Percentiles rank a stretch among this genome's conserved stretches.
Conservation (phyloP, 148 eudicot species). For the Camellia sinensis region DNA sequence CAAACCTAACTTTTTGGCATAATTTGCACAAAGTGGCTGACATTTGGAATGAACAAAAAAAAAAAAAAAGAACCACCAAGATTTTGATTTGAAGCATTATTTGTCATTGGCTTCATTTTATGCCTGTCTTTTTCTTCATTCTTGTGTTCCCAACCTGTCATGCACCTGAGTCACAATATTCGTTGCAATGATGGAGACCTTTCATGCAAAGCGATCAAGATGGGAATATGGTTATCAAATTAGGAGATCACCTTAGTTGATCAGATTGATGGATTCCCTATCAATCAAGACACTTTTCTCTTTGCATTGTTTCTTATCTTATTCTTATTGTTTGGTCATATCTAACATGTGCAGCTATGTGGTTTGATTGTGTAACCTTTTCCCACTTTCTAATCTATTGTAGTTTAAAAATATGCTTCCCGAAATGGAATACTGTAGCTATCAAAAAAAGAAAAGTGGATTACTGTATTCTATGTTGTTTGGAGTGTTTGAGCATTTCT, state of each 20-base stretch:
- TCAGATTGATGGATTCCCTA: too few relatives aligned
- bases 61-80: background rate
- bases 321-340: background rate
- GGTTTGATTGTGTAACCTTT: background rate
- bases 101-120: background rate
- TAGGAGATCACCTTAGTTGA: too few relatives aligned
- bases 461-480: background rate
- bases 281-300: background rate
- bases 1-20: too few relatives aligned
- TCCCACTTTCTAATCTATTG: background rate
- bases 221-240: background rate
- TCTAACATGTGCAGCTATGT: background rate
- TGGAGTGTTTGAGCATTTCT: background rate
- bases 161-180: background rate
- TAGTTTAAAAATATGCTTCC: slow-evolving; percentile 10
- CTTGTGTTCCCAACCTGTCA: background rate
- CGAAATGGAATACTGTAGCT: background rate
- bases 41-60: too few relatives aligned
- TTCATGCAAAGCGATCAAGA: background rate
- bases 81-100: slow-evolving; percentile 4
- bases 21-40: too few relatives aligned
- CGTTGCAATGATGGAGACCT: background rate
- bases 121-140: background rate
- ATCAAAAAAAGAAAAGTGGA: background rate
- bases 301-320: background rate